Percentiles rank a stretch among this genome's conserved stretches.
phyloP scores from a whole-genome alignment of 1,284 basidiomycete genomes.

The Ceratobasidium sp. region DNA sequence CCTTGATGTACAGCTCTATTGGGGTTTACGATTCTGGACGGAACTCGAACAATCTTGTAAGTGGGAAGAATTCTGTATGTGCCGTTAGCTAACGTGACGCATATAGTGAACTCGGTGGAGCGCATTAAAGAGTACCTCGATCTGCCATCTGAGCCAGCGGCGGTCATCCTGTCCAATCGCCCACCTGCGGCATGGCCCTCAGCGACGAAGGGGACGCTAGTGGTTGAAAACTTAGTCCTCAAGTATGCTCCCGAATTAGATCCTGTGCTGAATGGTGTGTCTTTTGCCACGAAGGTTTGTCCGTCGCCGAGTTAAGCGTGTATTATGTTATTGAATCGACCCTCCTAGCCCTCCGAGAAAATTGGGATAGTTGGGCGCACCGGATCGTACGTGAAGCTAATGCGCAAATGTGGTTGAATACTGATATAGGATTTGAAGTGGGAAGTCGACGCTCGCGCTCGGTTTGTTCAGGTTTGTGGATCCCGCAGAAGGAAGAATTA shows the following conservation, averaged over 20 bases:
- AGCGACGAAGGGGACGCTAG: slow-evolving; percentile 7
- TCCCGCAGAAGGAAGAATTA: slow-evolving; percentile 26
- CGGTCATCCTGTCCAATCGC: slow-evolving; percentile 30
- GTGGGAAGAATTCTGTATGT: neutral
- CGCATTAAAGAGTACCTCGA: slow-evolving; percentile 35
- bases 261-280: slow-evolving; percentile 27
- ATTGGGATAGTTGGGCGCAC: slow-evolving; percentile 40
- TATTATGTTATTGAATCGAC: neutral
- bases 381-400: slow-evolving; percentile 29
- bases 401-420: no score
- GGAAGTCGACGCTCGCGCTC: slow-evolving; percentile 34
- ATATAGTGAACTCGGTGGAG: slow-evolving; percentile 25
- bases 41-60: slow-evolving; percentile 25
- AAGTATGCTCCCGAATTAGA: slow-evolving; percentile 36
- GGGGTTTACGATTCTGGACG: neutral
- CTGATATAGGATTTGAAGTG: slow-evolving; percentile 47
- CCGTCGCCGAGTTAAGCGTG: no score
- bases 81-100: neutral
- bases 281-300: slow-evolving; percentile 19
- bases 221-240: slow-evolving; percentile 20
- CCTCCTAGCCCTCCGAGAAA: slow-evolving; percentile 20
- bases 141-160: slow-evolving; percentile 17
- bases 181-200: slow-evolving; percentile 42
- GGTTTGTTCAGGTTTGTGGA: slow-evolving; percentile 38
- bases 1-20: neutral